Base-by-base conservation (phyloP, 2,329 filamentous ascomycete genomes). In the Periconia digitata region DNA sequence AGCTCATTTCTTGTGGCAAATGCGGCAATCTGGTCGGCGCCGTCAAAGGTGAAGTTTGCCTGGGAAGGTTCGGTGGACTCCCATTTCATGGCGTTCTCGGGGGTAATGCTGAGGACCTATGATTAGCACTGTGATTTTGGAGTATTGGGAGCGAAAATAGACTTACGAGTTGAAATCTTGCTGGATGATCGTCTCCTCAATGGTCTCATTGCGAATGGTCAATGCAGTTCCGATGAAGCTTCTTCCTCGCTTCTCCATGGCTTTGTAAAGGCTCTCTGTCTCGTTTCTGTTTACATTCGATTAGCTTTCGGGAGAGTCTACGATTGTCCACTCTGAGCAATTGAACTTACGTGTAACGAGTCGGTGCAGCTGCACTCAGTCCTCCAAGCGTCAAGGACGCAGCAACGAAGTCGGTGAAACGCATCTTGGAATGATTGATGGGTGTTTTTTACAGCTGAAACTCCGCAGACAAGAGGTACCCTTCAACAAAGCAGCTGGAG, bases 1-100 rank as follows among this genome's bases (percentile, higher is more conserved):
- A 70, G 62, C 22, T 66, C 60, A 53, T 74, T 67, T 42, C 64
- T 59, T 40, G 56, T 43, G 13, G 67, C 66, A 18, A 63, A 59
- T 16, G 63, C 47, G 22, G 60, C 55, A 39, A 64, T 57, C 21
- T 50, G 55, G 43, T 70, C 67, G 22, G 59, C 63, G 35, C 58
- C 57, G 6, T 49, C 51, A 44, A 62, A 69, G 24, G 56, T 63
- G 49, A 70, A 71, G 29, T 58, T 59, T 43, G 56, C 55, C 8
- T 59, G 60, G 8, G 54, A 49, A 8, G 67, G 61, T 46, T 71
- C 64, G 12, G 57, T 70, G 13, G 55, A 53, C 21, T 69, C 63
- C 61, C 65, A 71, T 52, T 71, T 63, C 53, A 55, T 54, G 4
- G 58, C 43, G 40, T 62, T 62, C 15, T 55, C 60, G n/a, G 58